Base-by-base conservation (phyloP, 768 basidiomycete species). In the Boletus subparvulus region DNA sequence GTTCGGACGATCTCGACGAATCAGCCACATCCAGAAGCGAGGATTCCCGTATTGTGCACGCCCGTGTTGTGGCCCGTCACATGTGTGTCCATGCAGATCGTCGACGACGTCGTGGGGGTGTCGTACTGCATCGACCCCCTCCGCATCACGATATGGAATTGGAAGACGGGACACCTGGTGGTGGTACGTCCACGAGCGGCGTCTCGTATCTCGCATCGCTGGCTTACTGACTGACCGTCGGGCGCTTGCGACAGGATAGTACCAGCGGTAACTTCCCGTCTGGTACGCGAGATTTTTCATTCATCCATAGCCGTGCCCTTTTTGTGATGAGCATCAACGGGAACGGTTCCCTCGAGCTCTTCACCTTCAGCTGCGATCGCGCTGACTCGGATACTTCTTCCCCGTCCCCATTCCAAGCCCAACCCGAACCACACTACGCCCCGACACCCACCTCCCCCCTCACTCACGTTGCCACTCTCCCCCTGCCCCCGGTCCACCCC, bases 61-160 rank as follows among this genome's bases (percentile, higher is more conserved):
- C 30, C 63, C 55, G 36, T 68, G 47, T n/a, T 57, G 41, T 59
- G 67, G 21, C 57, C 61, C n/a, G 40, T 66, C 47, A 62, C 60
- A 52, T 71, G 56, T 32, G 73, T 75, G 11, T 73, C 76, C 54
- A 71, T 84, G 6, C 82, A 85, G 65, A 73, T 85, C 46, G 82
- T 76, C 3, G 77, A 78, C 26, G 84, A 86, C 56, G 70, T 83
- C 32, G 62, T 87, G 33, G 83, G 77, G 6, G 65, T 82, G 47
- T 78, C 80, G 66, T 74, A 74, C 51, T 75, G 71, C 62, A 47
- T 68, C 35, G 64, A 71, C 17, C 32, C 32, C 32, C 11, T 32
- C 11, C 67, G 60, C 11, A 70, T 72, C 24, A 56, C 61, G n/a
- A 44, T 67, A 28, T 85, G 82, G 81, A 79, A 83, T 50, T 85